Evolutionary conservation across 495 filamentous ascomycete species (phyloP).

Genomic region (Penicillium subrubescens): DNA sequence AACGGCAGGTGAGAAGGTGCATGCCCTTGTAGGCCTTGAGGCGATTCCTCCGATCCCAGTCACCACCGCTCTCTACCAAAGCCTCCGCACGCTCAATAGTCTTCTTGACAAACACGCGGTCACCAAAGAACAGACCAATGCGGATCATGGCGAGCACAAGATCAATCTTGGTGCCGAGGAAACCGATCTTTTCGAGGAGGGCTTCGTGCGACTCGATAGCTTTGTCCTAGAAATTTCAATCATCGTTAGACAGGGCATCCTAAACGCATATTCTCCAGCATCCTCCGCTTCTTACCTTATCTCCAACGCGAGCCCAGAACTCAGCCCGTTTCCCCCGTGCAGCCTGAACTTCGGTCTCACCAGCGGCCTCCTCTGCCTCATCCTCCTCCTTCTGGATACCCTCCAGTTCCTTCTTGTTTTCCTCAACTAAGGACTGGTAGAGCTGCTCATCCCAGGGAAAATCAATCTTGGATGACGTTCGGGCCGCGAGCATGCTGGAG

Average conservation of each 20-base stretch:
- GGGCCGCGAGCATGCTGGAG: conserved; percentile 70
- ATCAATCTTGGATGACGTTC: conserved; percentile 61
- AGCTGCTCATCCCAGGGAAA: conserved; percentile 88
- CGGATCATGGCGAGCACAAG: conserved; percentile 94
- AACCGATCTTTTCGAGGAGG: conserved; percentile 89
- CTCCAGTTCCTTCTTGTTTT: conserved; percentile 90
- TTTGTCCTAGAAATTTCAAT: conserved; percentile 67
- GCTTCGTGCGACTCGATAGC: conserved; percentile 88
- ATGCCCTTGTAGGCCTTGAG: conserved; percentile 98
- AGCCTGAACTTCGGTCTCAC: conserved; percentile 91
- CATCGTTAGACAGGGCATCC: neutral
- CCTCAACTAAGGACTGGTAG: conserved; percentile 80
- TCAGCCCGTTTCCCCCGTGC: conserved; percentile 93
- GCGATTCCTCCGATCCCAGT: conserved; percentile 97
- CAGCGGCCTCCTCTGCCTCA: conserved; percentile 90
- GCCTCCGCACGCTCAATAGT: conserved; percentile 86
- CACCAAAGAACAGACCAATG: conserved; percentile 92
- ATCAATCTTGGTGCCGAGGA: conserved; percentile 95
- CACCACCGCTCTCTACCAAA: conserved; percentile 89
- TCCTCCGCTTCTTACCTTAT: conserved; percentile 70
- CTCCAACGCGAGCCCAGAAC: conserved; percentile 89
- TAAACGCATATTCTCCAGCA: neutral
- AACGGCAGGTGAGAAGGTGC: conserved; percentile 86
- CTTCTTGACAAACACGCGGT: conserved; percentile 88
- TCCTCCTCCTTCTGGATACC: conserved; percentile 94